These are phyloP conservation scores for Gryganskiella cystojenkinii DNA, from an alignment of 192 early-diverging fungal genomes.

Conservation along the genomic window DNA sequence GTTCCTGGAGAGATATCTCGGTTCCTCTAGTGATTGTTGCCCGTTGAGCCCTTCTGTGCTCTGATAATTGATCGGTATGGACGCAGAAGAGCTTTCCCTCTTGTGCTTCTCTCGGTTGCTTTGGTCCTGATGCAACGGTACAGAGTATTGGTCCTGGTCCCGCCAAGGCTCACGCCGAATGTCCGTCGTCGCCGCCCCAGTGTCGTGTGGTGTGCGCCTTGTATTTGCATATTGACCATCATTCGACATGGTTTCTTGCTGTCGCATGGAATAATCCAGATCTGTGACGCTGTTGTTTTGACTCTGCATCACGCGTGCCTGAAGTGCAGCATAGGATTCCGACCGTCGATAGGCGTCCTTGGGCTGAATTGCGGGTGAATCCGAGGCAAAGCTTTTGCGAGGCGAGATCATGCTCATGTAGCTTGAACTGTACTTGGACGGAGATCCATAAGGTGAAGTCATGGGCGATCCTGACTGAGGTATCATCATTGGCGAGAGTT, in stretches of 20 bases:
- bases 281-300: conserved; percentile 21
- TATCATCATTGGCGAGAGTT: conserved; percentile 8
- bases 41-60: background rate
- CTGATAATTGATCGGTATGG: conserved; percentile 22
- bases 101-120: conserved; percentile 39
- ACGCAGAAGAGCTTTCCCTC: conserved; percentile 45
- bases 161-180: conserved; percentile 4
- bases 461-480: conserved; percentile 16
- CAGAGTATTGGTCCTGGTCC: conserved; percentile 25
- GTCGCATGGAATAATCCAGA: conserved; percentile 27
- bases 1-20: conserved; percentile 8
- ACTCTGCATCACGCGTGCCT: conserved; percentile 31
- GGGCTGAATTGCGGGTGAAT: conserved; percentile 11
- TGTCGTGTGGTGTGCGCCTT: background rate
- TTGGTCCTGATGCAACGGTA: conserved; percentile 8
- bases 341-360: conserved; percentile 38
- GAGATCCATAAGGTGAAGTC: conserved; percentile 39
- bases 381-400: conserved; percentile 28
- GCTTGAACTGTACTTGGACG: conserved; percentile 19
- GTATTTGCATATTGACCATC: background rate
- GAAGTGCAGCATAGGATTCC: conserved; percentile 35
- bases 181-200: background rate
- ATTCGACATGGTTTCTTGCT: conserved; percentile 6
- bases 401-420: conserved; percentile 33
- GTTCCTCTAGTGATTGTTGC: conserved; percentile 11